Evolutionary conservation across 179 eudicot species (phyloP).

Genomic region (Spinacia oleracea): DNA sequence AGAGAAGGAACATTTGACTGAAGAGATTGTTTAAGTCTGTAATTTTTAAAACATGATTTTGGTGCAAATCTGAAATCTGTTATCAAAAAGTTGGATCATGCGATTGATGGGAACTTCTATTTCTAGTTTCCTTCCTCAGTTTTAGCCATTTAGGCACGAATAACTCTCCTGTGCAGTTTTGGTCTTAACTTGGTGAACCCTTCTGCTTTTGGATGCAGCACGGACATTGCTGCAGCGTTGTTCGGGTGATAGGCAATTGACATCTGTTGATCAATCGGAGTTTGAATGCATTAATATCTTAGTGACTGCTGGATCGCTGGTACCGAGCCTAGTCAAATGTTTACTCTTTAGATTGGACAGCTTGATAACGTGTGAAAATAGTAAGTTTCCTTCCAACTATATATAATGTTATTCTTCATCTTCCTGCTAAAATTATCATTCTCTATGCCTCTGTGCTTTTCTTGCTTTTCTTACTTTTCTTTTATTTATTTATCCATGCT

Average conservation of each 20-base stretch:
- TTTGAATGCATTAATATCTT: slow-evolving; percentile 54
- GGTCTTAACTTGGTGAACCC: not conserved
- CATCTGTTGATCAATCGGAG: slow-evolving; percentile 21
- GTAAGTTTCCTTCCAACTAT: slow-evolving; percentile 38
- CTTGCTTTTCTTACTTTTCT: not conserved
- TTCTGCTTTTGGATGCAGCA: slow-evolving; percentile 46
- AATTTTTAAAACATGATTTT: not conserved
- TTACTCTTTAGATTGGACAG: slow-evolving; percentile 71
- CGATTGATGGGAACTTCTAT: not conserved
- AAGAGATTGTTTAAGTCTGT: not conserved
- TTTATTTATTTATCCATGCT: not conserved
- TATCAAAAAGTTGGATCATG: not conserved
- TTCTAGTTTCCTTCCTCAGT: not conserved
- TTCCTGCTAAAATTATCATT: not conserved
- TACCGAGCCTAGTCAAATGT: slow-evolving; percentile 98
- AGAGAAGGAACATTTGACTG: too few species aligned
- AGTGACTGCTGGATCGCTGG: slow-evolving; percentile 85
- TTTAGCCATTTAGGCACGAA: not conserved
- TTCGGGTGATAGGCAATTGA: slow-evolving; percentile 40
- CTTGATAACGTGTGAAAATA: slow-evolving; percentile 63
- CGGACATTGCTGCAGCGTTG: slow-evolving; percentile 75
- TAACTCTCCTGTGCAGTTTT: not conserved
- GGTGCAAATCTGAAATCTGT: not conserved
- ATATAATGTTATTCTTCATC: not conserved
- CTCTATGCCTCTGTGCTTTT: not conserved